Conservation (phyloP, 495 filamentous ascomycete genomes). For the Neurospora sp. region DNA sequence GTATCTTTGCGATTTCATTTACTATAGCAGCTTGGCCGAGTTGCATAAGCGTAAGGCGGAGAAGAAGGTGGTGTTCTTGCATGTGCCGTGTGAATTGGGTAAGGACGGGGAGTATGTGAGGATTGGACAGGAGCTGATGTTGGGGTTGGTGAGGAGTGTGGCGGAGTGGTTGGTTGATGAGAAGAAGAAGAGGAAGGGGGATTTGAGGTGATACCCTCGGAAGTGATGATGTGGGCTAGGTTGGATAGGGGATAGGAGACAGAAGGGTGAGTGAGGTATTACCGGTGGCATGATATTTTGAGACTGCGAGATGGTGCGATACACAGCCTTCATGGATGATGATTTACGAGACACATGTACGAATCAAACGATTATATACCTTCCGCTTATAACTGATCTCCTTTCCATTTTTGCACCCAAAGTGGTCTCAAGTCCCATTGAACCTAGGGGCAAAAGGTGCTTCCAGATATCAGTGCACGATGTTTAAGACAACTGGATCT, state of each 20-base stretch:
- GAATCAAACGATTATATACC: no score
- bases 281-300: not conserved
- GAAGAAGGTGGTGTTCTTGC: constrained; percentile 62
- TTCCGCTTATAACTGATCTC: not conserved
- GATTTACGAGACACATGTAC: not conserved
- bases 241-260: not conserved
- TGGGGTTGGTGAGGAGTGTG: constrained; percentile 61
- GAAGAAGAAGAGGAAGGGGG: not conserved
- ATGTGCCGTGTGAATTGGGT: constrained; percentile 52
- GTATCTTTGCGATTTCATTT: constrained; percentile 82
- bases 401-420: not conserved
- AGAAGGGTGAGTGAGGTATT: not conserved
- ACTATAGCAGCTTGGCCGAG: constrained; percentile 60
- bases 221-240: not conserved
- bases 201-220: not conserved
- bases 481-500: not conserved
- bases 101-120: constrained; percentile 43
- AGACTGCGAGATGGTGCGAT: not conserved
- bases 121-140: constrained; percentile 50
- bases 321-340: not conserved
- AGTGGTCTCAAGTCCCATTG: not conserved
- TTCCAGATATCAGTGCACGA: not conserved
- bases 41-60: constrained; percentile 38
- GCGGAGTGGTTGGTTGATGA: constrained; percentile 22
- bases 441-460: not conserved